These are phyloP conservation scores for Kodamaea kaohsiungensis DNA, from an alignment of 805 yeast genomes.

Conservation along the genomic window DNA sequence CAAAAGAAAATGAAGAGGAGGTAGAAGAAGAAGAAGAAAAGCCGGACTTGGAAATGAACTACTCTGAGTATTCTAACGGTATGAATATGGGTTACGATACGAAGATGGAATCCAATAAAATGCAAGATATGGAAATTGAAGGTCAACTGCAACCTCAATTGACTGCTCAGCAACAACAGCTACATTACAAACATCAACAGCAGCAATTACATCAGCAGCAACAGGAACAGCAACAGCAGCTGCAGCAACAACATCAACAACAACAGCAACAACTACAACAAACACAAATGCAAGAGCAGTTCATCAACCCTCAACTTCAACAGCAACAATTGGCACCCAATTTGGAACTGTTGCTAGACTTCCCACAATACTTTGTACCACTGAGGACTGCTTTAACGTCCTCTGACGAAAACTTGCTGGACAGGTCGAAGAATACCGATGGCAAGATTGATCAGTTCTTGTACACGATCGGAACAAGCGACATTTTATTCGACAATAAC, in stretches of 20 bases:
- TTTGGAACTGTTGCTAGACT: slow-evolving; percentile 13
- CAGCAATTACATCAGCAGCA: not conserved
- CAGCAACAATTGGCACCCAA: not conserved
- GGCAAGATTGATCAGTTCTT: slow-evolving; percentile 15
- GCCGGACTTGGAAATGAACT: not conserved
- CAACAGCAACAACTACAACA: not conserved
- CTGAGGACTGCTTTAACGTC: slow-evolving; percentile 1
- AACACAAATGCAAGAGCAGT: not conserved
- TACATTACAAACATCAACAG: not conserved
- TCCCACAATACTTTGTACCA: slow-evolving; percentile 19
- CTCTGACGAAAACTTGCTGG: slow-evolving; percentile 9
- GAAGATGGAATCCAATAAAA: not conserved
- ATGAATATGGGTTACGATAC: not conserved
- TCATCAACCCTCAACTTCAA: not conserved
- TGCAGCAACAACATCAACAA: not conserved
- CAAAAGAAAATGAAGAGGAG: not conserved
- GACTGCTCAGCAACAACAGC: not conserved
- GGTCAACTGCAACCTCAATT: not conserved
- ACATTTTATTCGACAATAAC: slow-evolving; percentile 15
- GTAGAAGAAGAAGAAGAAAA: not conserved
- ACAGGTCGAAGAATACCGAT: slow-evolving; percentile 7
- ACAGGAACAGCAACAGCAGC: not conserved
- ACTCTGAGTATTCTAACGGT: not conserved
- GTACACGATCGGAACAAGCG: slow-evolving; percentile 20
- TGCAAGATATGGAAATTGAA: not conserved